Percentiles rank a stretch among this genome's conserved stretches.
These are phyloP conservation scores for Venturia nashicola DNA, from an alignment of 2,329 filamentous ascomycete species.

Conservation along the genomic window DNA sequence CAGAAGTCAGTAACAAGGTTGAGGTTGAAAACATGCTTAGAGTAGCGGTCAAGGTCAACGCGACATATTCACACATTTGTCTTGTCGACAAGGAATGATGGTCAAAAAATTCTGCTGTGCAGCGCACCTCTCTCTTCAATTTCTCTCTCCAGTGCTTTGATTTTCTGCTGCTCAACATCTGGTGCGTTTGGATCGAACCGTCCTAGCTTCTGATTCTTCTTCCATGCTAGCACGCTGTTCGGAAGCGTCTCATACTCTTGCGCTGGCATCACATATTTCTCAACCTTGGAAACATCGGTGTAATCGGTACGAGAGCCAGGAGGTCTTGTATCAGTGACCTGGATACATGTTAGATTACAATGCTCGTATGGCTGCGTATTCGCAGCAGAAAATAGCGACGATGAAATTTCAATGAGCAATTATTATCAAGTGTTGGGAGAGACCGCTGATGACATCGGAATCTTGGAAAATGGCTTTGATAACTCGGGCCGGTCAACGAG, in stretches of 20 bases:
- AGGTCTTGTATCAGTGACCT: conserved; percentile 75
- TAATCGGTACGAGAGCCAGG: conserved; percentile 64
- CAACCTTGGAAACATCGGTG: conserved; percentile 66
- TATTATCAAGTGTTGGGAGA: not conserved
- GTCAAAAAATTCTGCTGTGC: not conserved
- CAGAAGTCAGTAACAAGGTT: not conserved
- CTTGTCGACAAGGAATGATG: not conserved
- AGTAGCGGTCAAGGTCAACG: not conserved
- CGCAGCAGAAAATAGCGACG: not conserved
- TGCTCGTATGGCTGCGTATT: not conserved
- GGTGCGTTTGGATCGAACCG: conserved; percentile 84
- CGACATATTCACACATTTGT: not conserved
- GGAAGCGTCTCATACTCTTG: conserved; percentile 75
- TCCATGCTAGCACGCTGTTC: conserved; percentile 90
- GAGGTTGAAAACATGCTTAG: not conserved
- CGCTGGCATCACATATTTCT: conserved; percentile 82
- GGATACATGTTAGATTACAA: conserved; percentile 4
- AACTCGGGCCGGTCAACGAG: not conserved
- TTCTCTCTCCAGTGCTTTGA: conserved; percentile 56
- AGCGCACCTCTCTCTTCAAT: conserved; percentile 52
- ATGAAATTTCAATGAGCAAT: not conserved
- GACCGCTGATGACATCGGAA: not conserved
- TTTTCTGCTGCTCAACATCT: conserved; percentile 58
- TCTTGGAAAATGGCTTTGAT: not conserved
- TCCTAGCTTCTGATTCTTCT: conserved; percentile 87